phyloP scores from a whole-genome alignment of 2,329 filamentous ascomycete species.

The Geosmithia flava region DNA sequence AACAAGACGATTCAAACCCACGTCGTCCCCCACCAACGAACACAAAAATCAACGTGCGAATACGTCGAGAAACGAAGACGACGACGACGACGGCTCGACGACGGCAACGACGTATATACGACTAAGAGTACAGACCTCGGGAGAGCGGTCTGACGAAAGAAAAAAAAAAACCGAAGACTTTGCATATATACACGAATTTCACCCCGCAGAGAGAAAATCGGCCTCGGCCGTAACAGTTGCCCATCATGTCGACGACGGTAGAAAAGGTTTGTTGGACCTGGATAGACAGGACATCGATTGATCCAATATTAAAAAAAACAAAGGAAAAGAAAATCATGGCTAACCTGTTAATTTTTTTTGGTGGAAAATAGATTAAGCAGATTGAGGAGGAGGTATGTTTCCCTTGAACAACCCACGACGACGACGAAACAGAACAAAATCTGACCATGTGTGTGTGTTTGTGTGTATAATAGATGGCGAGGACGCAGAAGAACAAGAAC shows the following conservation, averaged over 20 bases:
- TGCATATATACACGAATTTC: background rate
- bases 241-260: conserved; percentile 88
- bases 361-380: conserved; percentile 69
- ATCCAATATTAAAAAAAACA: too few relatives aligned
- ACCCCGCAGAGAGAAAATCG: background rate
- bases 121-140: background rate
- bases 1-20: background rate
- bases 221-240: conserved; percentile 4
- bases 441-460: background rate
- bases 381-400: conserved; percentile 80
- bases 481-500: conserved; percentile 94
- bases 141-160: background rate
- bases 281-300: too few relatives aligned
- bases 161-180: too few relatives aligned
- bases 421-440: background rate
- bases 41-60: background rate
- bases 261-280: conserved; percentile 59
- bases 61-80: background rate
- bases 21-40: background rate
- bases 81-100: background rate
- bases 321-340: background rate
- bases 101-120: background rate
- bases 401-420: background rate
- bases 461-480: conserved; percentile 89
- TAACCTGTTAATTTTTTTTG: background rate